Evolutionary conservation across 306 rosid genomes (phyloP).

Genomic region (Astragalus membranaceus): DNA sequence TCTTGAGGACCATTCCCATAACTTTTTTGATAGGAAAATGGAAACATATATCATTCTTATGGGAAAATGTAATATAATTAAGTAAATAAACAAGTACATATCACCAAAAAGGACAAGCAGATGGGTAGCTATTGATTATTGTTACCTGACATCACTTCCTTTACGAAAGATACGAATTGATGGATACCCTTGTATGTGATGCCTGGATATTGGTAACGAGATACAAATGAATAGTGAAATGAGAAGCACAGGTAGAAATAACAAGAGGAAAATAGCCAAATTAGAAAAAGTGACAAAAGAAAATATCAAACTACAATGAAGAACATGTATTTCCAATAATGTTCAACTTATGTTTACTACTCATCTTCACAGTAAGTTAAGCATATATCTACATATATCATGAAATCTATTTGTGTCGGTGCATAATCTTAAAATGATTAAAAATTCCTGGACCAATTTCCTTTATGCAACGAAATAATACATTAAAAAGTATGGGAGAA

Average conservation of each 20-base stretch:
- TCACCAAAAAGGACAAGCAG: not conserved
- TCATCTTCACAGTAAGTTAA: not conserved
- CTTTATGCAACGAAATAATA: not conserved
- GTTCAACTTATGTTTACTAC: not conserved
- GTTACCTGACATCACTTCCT: constrained; percentile 92
- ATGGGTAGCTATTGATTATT: not conserved
- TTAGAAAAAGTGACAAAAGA: not conserved
- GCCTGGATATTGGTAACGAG: constrained; percentile 43
- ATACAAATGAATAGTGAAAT: constrained; percentile 7
- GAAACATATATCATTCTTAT: not conserved
- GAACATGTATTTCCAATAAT: constrained; percentile 20
- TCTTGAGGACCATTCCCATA: not conserved
- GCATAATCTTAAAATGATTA: not conserved
- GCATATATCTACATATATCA: constrained; percentile 10
- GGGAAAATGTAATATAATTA: not conserved
- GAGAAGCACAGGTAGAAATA: constrained; percentile 2
- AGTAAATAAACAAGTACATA: not conserved
- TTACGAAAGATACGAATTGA: constrained; percentile 94
- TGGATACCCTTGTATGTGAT: constrained; percentile 99
- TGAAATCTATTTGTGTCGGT: not conserved
- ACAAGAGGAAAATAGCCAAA: not conserved
- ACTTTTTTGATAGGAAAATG: not conserved
- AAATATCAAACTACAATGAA: constrained; percentile 15
- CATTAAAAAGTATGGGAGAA: not conserved
- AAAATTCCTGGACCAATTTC: not conserved